Percentiles rank a stretch among this genome's conserved stretches.
Evolutionary conservation across 2,329 filamentous ascomycete species (phyloP).

Genomic region (Raffaelea albimanens): DNA sequence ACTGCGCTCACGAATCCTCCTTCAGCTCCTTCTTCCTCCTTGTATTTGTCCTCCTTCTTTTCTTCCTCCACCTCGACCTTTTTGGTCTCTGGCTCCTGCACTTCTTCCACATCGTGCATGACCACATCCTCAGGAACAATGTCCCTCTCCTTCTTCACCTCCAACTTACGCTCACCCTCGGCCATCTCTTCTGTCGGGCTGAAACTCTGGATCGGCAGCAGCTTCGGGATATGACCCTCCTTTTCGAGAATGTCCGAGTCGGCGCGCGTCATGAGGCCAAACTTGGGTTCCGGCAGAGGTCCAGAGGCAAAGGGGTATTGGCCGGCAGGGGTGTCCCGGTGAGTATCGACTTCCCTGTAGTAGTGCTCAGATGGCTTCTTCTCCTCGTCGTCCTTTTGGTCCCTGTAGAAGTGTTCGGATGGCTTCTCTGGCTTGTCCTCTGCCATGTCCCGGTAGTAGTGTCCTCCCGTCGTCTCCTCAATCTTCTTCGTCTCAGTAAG

Average conservation of each 20-base stretch:
- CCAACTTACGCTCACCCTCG: neutral
- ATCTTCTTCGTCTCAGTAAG: slow-evolving; percentile 6
- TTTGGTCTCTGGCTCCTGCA: too few relatives aligned
- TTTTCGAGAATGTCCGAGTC: slow-evolving; percentile 17
- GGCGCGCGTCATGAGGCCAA: slow-evolving; percentile 15
- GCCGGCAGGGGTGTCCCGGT: too few relatives aligned
- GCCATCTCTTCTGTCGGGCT: slow-evolving; percentile 11
- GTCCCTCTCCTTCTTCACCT: neutral
- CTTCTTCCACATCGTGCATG: neutral
- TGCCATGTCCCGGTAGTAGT: too few relatives aligned
- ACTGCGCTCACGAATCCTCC: neutral
- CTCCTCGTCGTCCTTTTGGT: too few relatives aligned
- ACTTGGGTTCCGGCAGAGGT: slow-evolving; percentile 5
- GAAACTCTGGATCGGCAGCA: slow-evolving; percentile 18
- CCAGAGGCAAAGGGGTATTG: slow-evolving; percentile 6
- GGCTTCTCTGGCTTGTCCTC: too few relatives aligned
- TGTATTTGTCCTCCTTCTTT: slow-evolving; percentile 6
- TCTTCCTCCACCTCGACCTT: slow-evolving; percentile 9
- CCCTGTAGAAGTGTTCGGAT: too few relatives aligned
- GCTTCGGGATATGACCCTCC: slow-evolving; percentile 21
- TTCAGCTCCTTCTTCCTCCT: slow-evolving; percentile 8
- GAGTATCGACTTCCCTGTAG: too few relatives aligned
- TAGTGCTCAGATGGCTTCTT: too few relatives aligned
- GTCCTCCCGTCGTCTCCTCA: neutral
- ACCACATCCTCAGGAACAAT: slow-evolving; percentile 7